These are phyloP conservation scores for Dothidotthia symphoricarpi DNA, from an alignment of 2,329 filamentous ascomycete species.

Conservation along the genomic window DNA sequence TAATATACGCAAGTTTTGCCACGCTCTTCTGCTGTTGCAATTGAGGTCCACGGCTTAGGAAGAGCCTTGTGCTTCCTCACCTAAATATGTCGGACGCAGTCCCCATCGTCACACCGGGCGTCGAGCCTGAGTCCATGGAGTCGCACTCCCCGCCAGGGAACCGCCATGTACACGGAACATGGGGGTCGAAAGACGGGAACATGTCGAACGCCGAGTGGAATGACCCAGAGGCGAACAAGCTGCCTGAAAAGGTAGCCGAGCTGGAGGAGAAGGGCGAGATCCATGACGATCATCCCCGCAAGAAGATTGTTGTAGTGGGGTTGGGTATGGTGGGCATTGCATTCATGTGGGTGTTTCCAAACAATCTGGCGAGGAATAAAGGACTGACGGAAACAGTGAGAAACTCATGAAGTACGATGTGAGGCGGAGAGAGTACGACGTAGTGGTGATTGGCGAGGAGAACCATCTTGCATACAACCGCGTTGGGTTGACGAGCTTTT, in stretches of 20 bases:
- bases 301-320: slow-evolving; percentile 77
- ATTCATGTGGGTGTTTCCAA: slow-evolving; percentile 67
- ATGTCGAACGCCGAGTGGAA: slow-evolving; percentile 50
- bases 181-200: slow-evolving; percentile 29
- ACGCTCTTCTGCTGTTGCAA: no score
- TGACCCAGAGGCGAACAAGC: slow-evolving; percentile 46
- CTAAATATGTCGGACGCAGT: slow-evolving; percentile 21
- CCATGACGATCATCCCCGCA: slow-evolving; percentile 44
- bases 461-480: slow-evolving; percentile 86
- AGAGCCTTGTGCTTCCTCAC: not conserved
- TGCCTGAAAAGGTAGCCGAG: slow-evolving; percentile 45
- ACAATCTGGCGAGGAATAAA: not conserved
- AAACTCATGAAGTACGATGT: slow-evolving; percentile 84
- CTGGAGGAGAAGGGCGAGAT: slow-evolving; percentile 30
- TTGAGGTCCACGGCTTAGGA: no score
- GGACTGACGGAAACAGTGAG: slow-evolving; percentile 58
- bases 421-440: slow-evolving; percentile 70
- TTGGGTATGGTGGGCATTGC: slow-evolving; percentile 89
- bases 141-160: slow-evolving; percentile 31
- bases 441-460: slow-evolving; percentile 86
- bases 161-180: slow-evolving; percentile 23
- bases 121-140: slow-evolving; percentile 34
- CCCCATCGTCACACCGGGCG: slow-evolving; percentile 33
- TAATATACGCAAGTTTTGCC: no score
- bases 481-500: slow-evolving; percentile 85